phyloP scores from a whole-genome alignment of 1,284 basidiomycete genomes.

The Irpex sp. region DNA sequence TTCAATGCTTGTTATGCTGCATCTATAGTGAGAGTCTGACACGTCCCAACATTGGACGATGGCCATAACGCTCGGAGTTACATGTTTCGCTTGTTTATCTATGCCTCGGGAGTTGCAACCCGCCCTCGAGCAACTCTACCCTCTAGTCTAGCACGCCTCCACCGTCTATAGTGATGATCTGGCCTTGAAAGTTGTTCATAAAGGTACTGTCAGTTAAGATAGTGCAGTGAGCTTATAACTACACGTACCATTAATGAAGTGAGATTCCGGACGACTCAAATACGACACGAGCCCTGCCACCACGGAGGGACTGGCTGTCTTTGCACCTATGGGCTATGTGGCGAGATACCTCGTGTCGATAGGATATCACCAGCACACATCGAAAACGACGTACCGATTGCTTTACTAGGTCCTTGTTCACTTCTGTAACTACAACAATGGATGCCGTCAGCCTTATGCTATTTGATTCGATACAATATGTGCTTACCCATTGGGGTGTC shows the following conservation, averaged over 20 bases:
- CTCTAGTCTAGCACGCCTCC: background rate
- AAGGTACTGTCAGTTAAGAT: background rate
- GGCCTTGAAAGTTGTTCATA: background rate
- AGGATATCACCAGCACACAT: background rate
- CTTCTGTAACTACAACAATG: background rate
- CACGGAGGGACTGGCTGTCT: conserved; percentile 6
- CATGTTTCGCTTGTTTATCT: no score
- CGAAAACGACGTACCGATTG: background rate
- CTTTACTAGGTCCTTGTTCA: background rate
- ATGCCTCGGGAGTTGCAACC: no score
- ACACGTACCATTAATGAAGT: conserved; percentile 13
- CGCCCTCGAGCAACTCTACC: no score
- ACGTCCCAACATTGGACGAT: no score
- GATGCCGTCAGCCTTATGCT: background rate
- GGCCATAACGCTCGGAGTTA: no score
- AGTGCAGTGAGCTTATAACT: background rate
- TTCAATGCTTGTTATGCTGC: background rate
- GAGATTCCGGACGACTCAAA: conserved; percentile 9
- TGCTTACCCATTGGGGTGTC: conserved; percentile 19
- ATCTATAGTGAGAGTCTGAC: background rate
- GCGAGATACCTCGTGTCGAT: background rate
- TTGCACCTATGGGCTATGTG: background rate
- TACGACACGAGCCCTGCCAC: conserved; percentile 12
- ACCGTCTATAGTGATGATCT: conserved; percentile 3
- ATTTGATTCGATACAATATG: background rate